These are phyloP conservation scores for Globisporangium apiculatum DNA, from an alignment of 352 stramenopile genomes.

Conservation along the genomic window DNA sequence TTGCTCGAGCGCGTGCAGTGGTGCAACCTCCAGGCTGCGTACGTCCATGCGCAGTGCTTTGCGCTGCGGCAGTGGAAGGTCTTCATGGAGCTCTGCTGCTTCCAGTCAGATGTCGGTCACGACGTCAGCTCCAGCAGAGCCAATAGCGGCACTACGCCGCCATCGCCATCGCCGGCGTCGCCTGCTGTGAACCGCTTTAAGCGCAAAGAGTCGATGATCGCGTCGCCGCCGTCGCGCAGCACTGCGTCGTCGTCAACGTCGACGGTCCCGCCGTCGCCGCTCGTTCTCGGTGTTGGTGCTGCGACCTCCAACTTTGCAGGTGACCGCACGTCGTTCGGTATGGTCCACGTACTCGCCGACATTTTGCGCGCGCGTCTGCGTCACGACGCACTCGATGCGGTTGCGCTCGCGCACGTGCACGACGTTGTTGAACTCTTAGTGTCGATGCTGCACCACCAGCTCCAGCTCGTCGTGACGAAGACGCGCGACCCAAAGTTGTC, in stretches of 20 bases:
- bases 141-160: background rate
- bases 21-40: constrained; percentile 46
- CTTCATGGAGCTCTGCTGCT: constrained; percentile 65
- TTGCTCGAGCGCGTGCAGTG: constrained; percentile 35
- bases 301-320: constrained; percentile 46
- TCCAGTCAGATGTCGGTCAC: constrained; percentile 22
- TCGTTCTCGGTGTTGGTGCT: constrained; percentile 8
- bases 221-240: constrained; percentile 29
- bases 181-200: constrained; percentile 21
- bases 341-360: constrained; percentile 56
- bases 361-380: constrained; percentile 33
- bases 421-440: constrained; percentile 53
- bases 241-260: constrained; percentile 6
- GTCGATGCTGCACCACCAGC: constrained; percentile 69
- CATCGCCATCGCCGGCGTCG: constrained; percentile 2
- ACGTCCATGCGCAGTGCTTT: constrained; percentile 45
- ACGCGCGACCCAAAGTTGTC: constrained; percentile 54
- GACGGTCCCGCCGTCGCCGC: constrained; percentile 13
- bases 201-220: constrained; percentile 70
- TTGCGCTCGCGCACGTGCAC: constrained; percentile 40
- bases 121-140: background rate
- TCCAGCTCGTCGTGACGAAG: constrained; percentile 51
- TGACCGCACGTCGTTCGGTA: constrained; percentile 60
- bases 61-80: constrained; percentile 50
- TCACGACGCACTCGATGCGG: constrained; percentile 35